These are phyloP conservation scores for Macrolepiota albuminosa DNA, from an alignment of 768 basidiomycete species.

Conservation along the genomic window DNA sequence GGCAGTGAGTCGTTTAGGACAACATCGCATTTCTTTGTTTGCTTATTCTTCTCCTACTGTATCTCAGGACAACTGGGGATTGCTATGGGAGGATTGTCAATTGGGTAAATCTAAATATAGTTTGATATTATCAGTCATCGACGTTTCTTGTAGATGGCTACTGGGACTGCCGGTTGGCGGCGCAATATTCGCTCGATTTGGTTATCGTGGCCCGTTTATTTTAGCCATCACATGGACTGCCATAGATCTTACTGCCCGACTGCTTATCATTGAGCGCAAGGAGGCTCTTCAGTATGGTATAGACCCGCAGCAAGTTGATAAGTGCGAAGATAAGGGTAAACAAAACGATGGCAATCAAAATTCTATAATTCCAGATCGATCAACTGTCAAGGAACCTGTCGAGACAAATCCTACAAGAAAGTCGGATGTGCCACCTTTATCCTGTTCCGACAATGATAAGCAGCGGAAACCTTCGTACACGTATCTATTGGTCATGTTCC, in stretches of 20 bases:
- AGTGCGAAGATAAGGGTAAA: neutral
- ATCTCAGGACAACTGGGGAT: conserved; percentile 52
- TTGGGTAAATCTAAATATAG: conserved; percentile 34
- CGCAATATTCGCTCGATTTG: conserved; percentile 45
- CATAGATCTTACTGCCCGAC: conserved; percentile 48
- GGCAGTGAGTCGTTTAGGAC: conserved; percentile 36
- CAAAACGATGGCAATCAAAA: neutral
- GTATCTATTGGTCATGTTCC: conserved; percentile 38
- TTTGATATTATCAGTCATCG: conserved; percentile 3
- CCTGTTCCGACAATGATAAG: neutral
- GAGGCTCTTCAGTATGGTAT: conserved; percentile 44
- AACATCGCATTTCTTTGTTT: neutral
- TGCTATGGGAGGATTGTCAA: conserved; percentile 52
- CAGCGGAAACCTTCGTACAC: conserved; percentile 13
- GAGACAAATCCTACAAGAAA: neutral
- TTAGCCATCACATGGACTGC: conserved; percentile 42
- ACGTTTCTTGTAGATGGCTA: conserved; percentile 31
- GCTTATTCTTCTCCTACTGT: neutral
- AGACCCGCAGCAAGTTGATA: conserved; percentile 28
- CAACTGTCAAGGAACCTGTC: neutral
- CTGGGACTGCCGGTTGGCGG: conserved; percentile 59
- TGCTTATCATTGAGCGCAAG: conserved; percentile 54
- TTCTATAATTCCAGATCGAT: neutral
- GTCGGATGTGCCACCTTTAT: neutral
- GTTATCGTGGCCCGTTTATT: conserved; percentile 58